A percentile compares a stretch with the other conserved stretches of the same genome.
Evolutionary conservation across 2,329 filamentous ascomycete species (phyloP).

Genomic region (Sporothrix variecibatus): DNA sequence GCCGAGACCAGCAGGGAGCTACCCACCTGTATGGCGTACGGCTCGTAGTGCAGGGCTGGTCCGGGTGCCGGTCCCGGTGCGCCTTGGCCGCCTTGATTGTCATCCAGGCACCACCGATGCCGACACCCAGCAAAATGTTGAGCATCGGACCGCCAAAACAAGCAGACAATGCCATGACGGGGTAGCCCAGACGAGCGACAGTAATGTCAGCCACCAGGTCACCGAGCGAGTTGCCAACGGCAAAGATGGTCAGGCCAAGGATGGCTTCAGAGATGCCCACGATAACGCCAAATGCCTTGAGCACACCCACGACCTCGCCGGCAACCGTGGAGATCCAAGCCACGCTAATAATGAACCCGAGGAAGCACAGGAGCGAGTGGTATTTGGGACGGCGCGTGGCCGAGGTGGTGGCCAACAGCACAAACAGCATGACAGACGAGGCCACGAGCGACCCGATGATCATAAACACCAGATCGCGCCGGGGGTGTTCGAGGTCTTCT

Average conservation of each 20-base stretch:
- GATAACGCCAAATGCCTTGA: slow-evolving; percentile 91
- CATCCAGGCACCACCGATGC: slow-evolving; percentile 88
- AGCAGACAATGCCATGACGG: slow-evolving; percentile 92
- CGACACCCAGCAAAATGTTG: slow-evolving; percentile 93
- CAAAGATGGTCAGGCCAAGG: slow-evolving; percentile 91
- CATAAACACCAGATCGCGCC: slow-evolving; percentile 56
- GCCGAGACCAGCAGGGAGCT: slow-evolving; percentile 84
- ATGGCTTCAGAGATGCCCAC: slow-evolving; percentile 93
- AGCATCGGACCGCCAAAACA: slow-evolving; percentile 99
- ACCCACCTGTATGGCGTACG: slow-evolving; percentile 81
- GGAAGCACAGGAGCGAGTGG: slow-evolving; percentile 77
- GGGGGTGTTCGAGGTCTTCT: slow-evolving; percentile 58
- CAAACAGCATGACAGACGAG: slow-evolving; percentile 66
- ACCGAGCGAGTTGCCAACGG: slow-evolving; percentile 91
- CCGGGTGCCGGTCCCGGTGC: slow-evolving; percentile 67
- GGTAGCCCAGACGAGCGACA: slow-evolving; percentile 87
- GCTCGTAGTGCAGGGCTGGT: slow-evolving; percentile 65
- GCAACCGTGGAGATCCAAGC: slow-evolving; percentile 97
- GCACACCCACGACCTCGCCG: slow-evolving; percentile 89
- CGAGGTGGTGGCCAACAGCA: slow-evolving; percentile 69
- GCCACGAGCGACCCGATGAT: slow-evolving; percentile 65
- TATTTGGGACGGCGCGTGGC: slow-evolving; percentile 68
- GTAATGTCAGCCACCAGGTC: slow-evolving; percentile 95
- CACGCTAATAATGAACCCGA: slow-evolving; percentile 88
- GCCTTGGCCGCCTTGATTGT: slow-evolving; percentile 70